Evolutionary conservation across 257 asterid genomes (phyloP), one percentile per base, ranked within the genome.

Genomic region (Penstemon davidsonii): DNA sequence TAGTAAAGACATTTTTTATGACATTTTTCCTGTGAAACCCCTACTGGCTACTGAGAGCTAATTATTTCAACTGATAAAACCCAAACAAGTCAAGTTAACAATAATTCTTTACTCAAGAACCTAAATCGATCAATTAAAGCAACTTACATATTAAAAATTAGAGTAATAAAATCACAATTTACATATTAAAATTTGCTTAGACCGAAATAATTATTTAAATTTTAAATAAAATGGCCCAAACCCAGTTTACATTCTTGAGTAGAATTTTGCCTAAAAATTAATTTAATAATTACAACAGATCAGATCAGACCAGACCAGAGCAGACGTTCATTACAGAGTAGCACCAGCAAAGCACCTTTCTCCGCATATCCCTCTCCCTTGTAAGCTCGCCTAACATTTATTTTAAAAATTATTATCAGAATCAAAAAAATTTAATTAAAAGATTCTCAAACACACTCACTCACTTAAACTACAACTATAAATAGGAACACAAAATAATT

Each of bases 311-410:
- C 54, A 52, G 73, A 66, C 56, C 59, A 13, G 75, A 72, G 68
- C 73, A 52, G 74, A 65, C 73, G 76, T 59, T 45, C 60, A 65
- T 68, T 64, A 79, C 76, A 75, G 71, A 53, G 64, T 52, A 75
- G 78, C 73, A 68, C 64, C 73, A 71, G 78, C 68, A 41, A 44
- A 51, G 76, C 79, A 79, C 69, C 73, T 76, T 69, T 64, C 70
- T 55, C 75, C 68, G 76, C 62, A 63, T 68, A 75, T 75, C 75
- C 76, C 49, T 49, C 41, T 13, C 41, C 33, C 33, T 25, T 25
- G 2, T 25, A 25, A 25, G 33, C 33, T 25, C 2, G 33, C 33
- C 33, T 25, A 1, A 25, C 33, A 25, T 25, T 25, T 25, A 25
- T 25, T 25, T 67, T 1, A 5, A 3, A 12, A n/a, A 15, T 25